Evolutionary conservation across 805 yeast species (phyloP), one percentile per base, ranked within the genome.

Genomic region (Kodamaea nitidulidarum): DNA sequence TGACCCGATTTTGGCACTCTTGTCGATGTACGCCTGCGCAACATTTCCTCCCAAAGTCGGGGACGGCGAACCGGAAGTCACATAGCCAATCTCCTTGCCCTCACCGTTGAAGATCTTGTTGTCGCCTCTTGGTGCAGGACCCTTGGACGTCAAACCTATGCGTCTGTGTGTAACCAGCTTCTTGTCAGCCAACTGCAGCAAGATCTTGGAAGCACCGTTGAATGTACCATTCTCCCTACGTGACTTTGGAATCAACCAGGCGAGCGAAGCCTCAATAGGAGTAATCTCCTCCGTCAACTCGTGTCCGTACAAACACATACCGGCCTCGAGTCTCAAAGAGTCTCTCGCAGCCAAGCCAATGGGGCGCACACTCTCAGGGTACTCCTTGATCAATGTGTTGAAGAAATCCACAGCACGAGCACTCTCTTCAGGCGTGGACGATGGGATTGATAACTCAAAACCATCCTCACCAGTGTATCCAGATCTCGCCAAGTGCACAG

Each of bases 401-500:
- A 93, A 79, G 49, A 93, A 78, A 1, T 73, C 77, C 21, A 66
- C 58, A 1, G 91, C 81, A 34, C 58, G 56, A 16, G 50, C 43
- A 15, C 71, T 58, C 38, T 70, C 65, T 35, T 60, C 53, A 40
- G 76, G 67, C 18, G 43, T 57, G 11, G 56, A 35, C 2, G 71
- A 65, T 5, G 87, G 83, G 44, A 90, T 81, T 7, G 95, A 81
- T 42, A 91, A 76, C 61, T 93, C 98, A 61, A 93, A 91, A 1
- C 98, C 98, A 60, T 93, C 98, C 64, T 93, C 98, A 14, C 98
- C 98, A 5, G 98, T 93, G 69, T 93, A 93, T 2, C 98, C 98
- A 16, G 95, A 86, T 62, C 98, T 81, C 3, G 96, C 85, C n/a
- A 88, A 73, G 56, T 88, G 95, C 38, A 84, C 70, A 36, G 70